Evolutionary conservation across 129 eudicot genomes (phyloP), one percentile per base, ranked within the genome.

Genomic region (Gnaphalium uliginosum): DNA sequence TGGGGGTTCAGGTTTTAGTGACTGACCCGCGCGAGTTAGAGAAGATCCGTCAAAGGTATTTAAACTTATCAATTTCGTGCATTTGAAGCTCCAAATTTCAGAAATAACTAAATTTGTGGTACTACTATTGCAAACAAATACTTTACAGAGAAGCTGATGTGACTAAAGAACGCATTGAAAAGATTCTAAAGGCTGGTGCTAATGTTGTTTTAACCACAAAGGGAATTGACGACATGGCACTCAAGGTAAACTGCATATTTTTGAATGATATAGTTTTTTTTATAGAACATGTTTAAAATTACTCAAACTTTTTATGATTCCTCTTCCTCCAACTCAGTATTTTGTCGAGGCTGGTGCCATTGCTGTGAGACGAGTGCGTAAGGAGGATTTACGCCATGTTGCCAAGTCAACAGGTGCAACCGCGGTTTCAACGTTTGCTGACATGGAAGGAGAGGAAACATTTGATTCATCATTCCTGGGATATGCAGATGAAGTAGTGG

Each of bases 311-410:
- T 51, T 26, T 69, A 56, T 59, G 39, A 22, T 46, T 57, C 81
- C 30, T 61, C n/a, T n/a, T n/a, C n/a, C n/a, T 29, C 51, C 26
- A 22, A 54, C 58, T 72, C 86, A 95, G 99, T 95, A 95, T 78
- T 95, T 95, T 81, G 99, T 95, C 79, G 99, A 95, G 74, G 97
- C 99, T 81, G 97, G 99, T 81, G 99, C 97, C 5, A 95, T 95
- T 86, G 99, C 97, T 72, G 99, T 95, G 18, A 83, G 97, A 58
- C 99, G 97, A 72, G 97, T 95, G 54, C 96, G 94, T 25, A 95
- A 95, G 75, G 99, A 95, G 80, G 97, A 95, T 81, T 83, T 95
- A 64, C 97, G 97, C 72, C 99, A 91, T 77, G 97, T 95, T 75
- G 99, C 97, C 67, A 95, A 95, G 87, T 93, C 99, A 27, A 95